phyloP scores from a whole-genome alignment of 2,329 filamentous ascomycete species.

The Cytospora chrysosperma region DNA sequence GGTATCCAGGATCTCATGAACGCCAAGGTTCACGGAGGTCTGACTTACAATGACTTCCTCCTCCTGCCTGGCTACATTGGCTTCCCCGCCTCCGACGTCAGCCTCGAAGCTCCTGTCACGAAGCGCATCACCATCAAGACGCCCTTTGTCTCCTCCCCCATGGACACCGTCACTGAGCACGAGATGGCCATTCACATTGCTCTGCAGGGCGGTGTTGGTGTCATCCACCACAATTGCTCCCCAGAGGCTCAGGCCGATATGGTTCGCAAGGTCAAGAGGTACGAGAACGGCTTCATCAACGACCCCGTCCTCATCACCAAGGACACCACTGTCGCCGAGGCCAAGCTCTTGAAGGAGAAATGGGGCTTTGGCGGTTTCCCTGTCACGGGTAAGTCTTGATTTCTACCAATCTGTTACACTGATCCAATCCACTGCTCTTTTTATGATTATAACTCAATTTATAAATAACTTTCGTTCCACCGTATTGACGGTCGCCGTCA shows the following conservation, averaged over 20 bases:
- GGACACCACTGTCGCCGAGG: slow-evolving; percentile 85
- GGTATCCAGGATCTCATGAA: slow-evolving; percentile 84
- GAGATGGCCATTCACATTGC: slow-evolving; percentile 99
- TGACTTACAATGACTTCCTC: slow-evolving; percentile 99
- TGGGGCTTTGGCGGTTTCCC: slow-evolving; percentile 99
- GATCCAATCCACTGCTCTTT: slow-evolving; percentile 20
- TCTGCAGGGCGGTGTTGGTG: slow-evolving; percentile 81
- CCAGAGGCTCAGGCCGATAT: slow-evolving; percentile 96
- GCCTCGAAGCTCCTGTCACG: slow-evolving; percentile 86
- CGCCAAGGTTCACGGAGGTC: slow-evolving; percentile 84
- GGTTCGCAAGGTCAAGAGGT: slow-evolving; percentile 98
- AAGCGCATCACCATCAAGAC: slow-evolving; percentile 96
- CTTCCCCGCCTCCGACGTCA: slow-evolving; percentile 87
- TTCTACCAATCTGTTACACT: slow-evolving; percentile 21
- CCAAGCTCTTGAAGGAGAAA: slow-evolving; percentile 89
- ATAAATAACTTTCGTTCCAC: slow-evolving; percentile 99
- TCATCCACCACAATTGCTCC: slow-evolving; percentile 99
- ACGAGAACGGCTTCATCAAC: slow-evolving; percentile 97
- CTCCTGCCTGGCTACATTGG: slow-evolving; percentile 96
- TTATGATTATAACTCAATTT: slow-evolving; percentile 77
- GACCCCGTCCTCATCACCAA: slow-evolving; percentile 92
- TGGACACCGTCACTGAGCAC: slow-evolving; percentile 99
- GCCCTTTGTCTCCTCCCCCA: slow-evolving; percentile 94
- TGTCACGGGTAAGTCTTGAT: slow-evolving; percentile 79
- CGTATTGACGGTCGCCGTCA: slow-evolving; percentile 81